phyloP scores from a whole-genome alignment of 306 rosid genomes.

The Leucaena leucocephala region DNA sequence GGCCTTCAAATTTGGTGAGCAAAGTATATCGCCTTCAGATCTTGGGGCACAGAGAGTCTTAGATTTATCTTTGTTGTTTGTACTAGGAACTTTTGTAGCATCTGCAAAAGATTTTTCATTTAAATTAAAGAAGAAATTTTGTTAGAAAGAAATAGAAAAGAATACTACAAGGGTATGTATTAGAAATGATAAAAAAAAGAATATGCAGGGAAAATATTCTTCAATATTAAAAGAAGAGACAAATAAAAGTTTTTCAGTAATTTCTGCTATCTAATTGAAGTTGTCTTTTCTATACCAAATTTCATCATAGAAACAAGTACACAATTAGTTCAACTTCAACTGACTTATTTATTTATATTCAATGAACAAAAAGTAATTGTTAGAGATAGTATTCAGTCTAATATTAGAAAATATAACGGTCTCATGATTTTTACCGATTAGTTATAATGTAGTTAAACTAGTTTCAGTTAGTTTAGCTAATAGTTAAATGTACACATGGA shows the following conservation, averaged over 20 bases:
- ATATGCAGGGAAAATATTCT: background rate
- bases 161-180: background rate
- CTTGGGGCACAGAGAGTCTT: conserved; percentile 60
- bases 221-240: background rate
- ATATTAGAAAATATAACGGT: too few species aligned
- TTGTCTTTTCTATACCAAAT: background rate
- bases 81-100: conserved; percentile 23
- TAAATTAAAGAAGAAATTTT: background rate
- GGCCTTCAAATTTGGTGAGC: conserved; percentile 70
- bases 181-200: background rate
- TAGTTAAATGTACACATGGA: too few species aligned
- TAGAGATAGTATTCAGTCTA: background rate
- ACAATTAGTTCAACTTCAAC: conserved; percentile 13
- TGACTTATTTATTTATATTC: background rate
- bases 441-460: too few species aligned
- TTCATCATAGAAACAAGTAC: background rate
- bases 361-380: background rate
- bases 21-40: conserved; percentile 85
- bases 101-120: conserved; percentile 30
- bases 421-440: too few species aligned
- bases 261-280: background rate
- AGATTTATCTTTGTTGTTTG: conserved; percentile 34
- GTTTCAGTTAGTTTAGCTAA: too few species aligned
- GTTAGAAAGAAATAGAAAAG: conserved; percentile 9
- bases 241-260: background rate